phyloP scores from a whole-genome alignment of 2,329 filamentous ascomycete genomes.

The Colletotrichum sp. region DNA sequence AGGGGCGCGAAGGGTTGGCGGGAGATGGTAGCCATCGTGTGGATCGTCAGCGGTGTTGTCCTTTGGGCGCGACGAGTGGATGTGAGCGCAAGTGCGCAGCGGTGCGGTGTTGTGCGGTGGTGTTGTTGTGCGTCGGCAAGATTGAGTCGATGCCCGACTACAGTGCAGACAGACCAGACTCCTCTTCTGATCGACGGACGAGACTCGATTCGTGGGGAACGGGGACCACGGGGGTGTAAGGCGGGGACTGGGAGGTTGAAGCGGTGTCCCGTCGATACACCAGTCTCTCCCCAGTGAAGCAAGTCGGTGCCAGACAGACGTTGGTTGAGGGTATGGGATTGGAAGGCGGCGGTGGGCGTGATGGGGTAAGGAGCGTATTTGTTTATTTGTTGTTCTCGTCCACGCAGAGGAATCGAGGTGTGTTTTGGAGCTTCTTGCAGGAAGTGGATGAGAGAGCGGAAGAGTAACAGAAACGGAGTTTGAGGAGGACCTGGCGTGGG shows the following conservation, averaged over 20 bases:
- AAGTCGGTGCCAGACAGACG: conserved; percentile 12
- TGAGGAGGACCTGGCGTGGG: background rate
- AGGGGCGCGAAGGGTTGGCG: conserved; percentile 80
- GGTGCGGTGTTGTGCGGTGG: background rate
- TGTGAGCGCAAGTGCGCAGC: background rate
- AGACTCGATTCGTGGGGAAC: conserved; percentile 10
- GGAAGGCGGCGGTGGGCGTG: background rate
- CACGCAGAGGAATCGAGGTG: conserved; percentile 10
- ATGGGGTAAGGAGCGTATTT: conserved; percentile 4
- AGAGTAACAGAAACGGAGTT: background rate
- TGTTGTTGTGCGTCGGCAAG: background rate
- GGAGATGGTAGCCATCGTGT: conserved; percentile 58
- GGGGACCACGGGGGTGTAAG: background rate
- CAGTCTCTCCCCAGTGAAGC: background rate
- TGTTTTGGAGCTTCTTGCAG: background rate
- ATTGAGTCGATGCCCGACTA: background rate
- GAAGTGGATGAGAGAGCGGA: background rate
- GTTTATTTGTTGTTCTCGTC: conserved; percentile 20
- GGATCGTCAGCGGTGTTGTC: background rate
- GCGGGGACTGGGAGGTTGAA: background rate
- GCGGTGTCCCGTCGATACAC: background rate
- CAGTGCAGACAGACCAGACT: background rate
- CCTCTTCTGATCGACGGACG: conserved; percentile 9
- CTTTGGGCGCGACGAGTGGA: conserved; percentile 7
- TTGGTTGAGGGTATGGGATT: background rate